These are phyloP conservation scores for Macrolepiota albuminosa DNA, from an alignment of 768 basidiomycete genomes.

Conservation along the genomic window DNA sequence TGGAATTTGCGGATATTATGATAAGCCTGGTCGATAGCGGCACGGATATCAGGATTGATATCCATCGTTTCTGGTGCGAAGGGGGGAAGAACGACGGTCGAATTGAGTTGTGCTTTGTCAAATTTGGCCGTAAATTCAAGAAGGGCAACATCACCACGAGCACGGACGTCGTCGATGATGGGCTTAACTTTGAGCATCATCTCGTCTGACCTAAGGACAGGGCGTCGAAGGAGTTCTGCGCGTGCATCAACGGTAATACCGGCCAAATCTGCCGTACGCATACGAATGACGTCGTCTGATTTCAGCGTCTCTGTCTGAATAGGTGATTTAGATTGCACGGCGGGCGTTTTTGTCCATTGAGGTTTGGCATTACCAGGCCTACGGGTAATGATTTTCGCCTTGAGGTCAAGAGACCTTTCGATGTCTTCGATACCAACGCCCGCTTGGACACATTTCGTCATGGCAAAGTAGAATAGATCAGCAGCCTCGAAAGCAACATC, in stretches of 20 bases:
- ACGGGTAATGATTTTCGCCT: slow-evolving; percentile 83
- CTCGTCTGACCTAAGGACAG: slow-evolving; percentile 81
- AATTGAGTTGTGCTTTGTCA: slow-evolving; percentile 71
- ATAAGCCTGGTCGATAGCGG: slow-evolving; percentile 89
- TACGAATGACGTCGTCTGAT: slow-evolving; percentile 53
- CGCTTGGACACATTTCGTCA: slow-evolving; percentile 77
- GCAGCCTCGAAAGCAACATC: slow-evolving; percentile 95
- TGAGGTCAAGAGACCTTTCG: slow-evolving; percentile 76
- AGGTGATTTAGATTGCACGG: slow-evolving; percentile 9
- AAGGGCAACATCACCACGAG: slow-evolving; percentile 81
- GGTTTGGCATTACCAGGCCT: slow-evolving; percentile 91
- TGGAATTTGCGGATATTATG: slow-evolving; percentile 91
- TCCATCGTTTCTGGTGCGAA: slow-evolving; percentile 62
- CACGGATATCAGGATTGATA: slow-evolving; percentile 58
- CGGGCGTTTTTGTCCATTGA: slow-evolving; percentile 49
- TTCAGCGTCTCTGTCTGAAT: slow-evolving; percentile 9
- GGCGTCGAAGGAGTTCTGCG: slow-evolving; percentile 74
- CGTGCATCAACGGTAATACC: slow-evolving; percentile 46
- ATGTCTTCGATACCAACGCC: slow-evolving; percentile 84
- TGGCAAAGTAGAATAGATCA: slow-evolving; percentile 88
- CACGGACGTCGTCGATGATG: slow-evolving; percentile 85
- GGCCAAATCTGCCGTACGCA: slow-evolving; percentile 69
- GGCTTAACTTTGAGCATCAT: slow-evolving; percentile 94
- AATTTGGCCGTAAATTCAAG: slow-evolving; percentile 90
- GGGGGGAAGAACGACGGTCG: slow-evolving; percentile 74